Evolutionary conservation across 441 rosid species (phyloP).

Genomic region (Macaranga tanarius): DNA sequence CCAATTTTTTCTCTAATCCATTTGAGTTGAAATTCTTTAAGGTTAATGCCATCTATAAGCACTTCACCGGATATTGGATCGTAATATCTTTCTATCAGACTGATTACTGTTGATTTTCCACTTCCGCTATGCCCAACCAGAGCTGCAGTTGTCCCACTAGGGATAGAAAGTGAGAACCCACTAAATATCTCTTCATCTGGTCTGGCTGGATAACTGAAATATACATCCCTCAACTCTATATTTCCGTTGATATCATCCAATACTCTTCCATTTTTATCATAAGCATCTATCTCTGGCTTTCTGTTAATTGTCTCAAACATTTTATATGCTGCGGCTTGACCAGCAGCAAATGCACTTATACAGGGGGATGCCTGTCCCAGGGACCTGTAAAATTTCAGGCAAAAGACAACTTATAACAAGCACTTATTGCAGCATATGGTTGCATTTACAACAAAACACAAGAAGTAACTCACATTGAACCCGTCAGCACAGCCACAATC

Average conservation of each 20-base stretch:
- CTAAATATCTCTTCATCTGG: slow-evolving; percentile 70
- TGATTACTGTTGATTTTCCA: slow-evolving; percentile 77
- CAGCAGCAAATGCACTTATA: slow-evolving; percentile 68
- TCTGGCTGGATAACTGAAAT: slow-evolving; percentile 70
- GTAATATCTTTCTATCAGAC: slow-evolving; percentile 74
- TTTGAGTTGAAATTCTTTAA: slow-evolving; percentile 64
- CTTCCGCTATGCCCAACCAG: slow-evolving; percentile 94
- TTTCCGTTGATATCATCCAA: slow-evolving; percentile 57
- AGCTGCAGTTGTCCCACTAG: slow-evolving; percentile 65
- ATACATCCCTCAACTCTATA: slow-evolving; percentile 59
- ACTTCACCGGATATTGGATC: slow-evolving; percentile 77
- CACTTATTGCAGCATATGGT: too few relatives aligned
- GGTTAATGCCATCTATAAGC: slow-evolving; percentile 61
- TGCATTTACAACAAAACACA: not conserved
- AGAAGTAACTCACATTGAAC: slow-evolving; percentile 56
- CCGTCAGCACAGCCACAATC: slow-evolving; percentile 68
- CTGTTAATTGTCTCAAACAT: slow-evolving; percentile 82
- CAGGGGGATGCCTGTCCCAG: slow-evolving; percentile 79
- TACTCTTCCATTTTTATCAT: slow-evolving; percentile 40
- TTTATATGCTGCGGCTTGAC: slow-evolving; percentile 82
- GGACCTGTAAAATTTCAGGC: slow-evolving; percentile 42
- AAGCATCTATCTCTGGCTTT: slow-evolving; percentile 73
- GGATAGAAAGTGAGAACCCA: slow-evolving; percentile 63
- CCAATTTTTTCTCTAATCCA: slow-evolving; percentile 82
- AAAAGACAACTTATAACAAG: not conserved